These are phyloP conservation scores for Calycina marina DNA, from an alignment of 2,329 filamentous ascomycete species.

Conservation along the genomic window DNA sequence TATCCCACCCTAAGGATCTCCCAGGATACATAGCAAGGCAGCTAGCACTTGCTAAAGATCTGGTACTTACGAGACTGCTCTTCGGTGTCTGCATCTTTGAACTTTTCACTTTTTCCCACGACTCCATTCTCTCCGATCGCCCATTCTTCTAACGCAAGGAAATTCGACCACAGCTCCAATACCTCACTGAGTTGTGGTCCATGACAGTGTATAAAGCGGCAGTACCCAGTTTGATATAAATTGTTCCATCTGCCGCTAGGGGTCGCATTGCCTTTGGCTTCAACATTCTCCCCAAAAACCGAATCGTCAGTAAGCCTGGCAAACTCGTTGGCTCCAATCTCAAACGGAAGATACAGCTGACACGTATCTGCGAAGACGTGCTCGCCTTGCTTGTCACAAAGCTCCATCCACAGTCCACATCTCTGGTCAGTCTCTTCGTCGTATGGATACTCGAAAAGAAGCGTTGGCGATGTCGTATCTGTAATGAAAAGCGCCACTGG, in stretches of 20 bases:
- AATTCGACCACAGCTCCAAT: conserved; percentile 15
- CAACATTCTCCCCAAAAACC: conserved; percentile 1
- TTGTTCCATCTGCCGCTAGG: conserved; percentile 4
- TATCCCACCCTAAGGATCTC: no score
- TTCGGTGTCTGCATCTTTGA: conserved; percentile 19
- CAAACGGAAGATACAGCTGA: conserved; percentile 1
- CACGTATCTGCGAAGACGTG: conserved; percentile 7
- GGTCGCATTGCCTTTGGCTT: not conserved
- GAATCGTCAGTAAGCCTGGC: conserved; percentile 6
- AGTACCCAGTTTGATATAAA: conserved; percentile 12
- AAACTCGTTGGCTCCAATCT: not conserved
- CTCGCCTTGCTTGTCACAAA: not conserved
- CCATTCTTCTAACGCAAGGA: conserved; percentile 19
- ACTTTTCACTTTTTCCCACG: conserved; percentile 20
- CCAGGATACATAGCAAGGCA: no score
- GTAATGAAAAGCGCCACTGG: conserved; percentile 7
- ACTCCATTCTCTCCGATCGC: conserved; percentile 16
- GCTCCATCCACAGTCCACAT: conserved; percentile 6
- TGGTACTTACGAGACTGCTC: conserved; percentile 2
- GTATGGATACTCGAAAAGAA: conserved; percentile 3
- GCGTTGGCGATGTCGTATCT: conserved; percentile 5
- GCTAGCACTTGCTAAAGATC: no score
- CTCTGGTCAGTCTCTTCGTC: not conserved
- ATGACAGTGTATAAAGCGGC: conserved; percentile 8
- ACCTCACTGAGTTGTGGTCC: conserved; percentile 17